Conservation (phyloP, 1,139 yeast genomes). For the Blastobotrys petasosporus region DNA sequence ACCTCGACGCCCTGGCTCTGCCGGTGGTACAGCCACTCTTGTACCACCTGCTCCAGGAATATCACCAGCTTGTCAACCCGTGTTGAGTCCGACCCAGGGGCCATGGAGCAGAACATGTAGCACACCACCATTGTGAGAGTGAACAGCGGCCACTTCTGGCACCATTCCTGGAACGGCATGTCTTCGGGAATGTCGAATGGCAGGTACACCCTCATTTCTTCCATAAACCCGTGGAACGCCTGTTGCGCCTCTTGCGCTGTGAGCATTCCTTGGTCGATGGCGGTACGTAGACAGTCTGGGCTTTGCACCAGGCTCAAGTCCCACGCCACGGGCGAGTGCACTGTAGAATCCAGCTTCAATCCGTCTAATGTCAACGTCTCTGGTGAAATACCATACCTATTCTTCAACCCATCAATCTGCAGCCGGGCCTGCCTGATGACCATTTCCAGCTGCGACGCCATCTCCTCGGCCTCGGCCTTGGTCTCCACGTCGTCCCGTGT, state of each 20-base stretch:
- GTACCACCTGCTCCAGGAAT: not conserved
- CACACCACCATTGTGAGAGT: slow-evolving; percentile 2
- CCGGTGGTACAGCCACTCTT: slow-evolving; percentile 1
- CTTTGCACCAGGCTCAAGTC: not conserved
- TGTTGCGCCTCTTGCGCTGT: not conserved
- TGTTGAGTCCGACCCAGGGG: no score
- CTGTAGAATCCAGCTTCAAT: no score
- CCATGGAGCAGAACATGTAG: not conserved
- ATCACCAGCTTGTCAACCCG: not conserved
- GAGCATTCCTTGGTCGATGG: slow-evolving; percentile 1
- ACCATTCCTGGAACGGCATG: not conserved
- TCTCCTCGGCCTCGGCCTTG: not conserved
- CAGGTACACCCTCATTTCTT: not conserved
- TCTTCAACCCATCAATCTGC: not conserved
- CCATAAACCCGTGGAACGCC: not conserved
- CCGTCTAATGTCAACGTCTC: no score
- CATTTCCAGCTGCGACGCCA: slow-evolving; percentile 1
- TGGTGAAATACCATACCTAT: no score
- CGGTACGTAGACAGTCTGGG: slow-evolving; percentile 1
- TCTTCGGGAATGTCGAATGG: not conserved
- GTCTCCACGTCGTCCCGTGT: not conserved
- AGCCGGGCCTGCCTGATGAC: not conserved
- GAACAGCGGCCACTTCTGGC: not conserved
- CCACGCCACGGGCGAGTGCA: no score
- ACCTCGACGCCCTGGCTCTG: slow-evolving; percentile 3